Evolutionary conservation across 257 asterid genomes (phyloP).

Genomic region (Catharanthus roseus): DNA sequence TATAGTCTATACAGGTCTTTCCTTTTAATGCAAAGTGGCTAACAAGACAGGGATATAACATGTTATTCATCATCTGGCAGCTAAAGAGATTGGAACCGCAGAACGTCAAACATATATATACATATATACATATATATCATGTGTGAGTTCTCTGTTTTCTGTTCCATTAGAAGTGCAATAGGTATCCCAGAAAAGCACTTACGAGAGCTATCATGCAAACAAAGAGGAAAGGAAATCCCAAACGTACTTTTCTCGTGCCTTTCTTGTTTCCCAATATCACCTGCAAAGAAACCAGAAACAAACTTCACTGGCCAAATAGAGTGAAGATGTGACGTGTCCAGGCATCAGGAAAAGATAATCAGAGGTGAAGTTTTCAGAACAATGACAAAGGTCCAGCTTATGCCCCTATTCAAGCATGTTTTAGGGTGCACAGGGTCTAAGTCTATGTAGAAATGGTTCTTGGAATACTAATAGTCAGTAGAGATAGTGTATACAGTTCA

Average conservation of each 20-base stretch:
- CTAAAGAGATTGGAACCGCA: no score
- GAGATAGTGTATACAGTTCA: no score
- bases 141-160: no score
- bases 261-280: constrained; percentile 34
- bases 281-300: constrained; percentile 31
- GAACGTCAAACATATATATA: no score
- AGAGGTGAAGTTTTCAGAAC: neutral
- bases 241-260: constrained; percentile 35
- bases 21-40: no score
- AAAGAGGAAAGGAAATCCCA: constrained; percentile 64
- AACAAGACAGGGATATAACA: no score
- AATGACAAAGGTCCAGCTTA: neutral
- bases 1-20: no score
- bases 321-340: neutral
- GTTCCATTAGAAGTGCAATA: constrained; percentile 20
- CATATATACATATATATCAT: no score
- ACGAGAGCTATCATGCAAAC: constrained; percentile 70
- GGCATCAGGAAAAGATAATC: neutral
- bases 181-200: constrained; percentile 47
- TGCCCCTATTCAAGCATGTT: neutral
- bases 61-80: no score
- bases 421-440: neutral
- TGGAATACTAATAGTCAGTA: neutral
- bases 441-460: neutral
- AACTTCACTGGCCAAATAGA: constrained; percentile 5